Evolutionary conservation across 768 basidiomycete genomes (phyloP), one percentile per base, ranked within the genome.

Genomic region (Cystoderma amianthinum): DNA sequence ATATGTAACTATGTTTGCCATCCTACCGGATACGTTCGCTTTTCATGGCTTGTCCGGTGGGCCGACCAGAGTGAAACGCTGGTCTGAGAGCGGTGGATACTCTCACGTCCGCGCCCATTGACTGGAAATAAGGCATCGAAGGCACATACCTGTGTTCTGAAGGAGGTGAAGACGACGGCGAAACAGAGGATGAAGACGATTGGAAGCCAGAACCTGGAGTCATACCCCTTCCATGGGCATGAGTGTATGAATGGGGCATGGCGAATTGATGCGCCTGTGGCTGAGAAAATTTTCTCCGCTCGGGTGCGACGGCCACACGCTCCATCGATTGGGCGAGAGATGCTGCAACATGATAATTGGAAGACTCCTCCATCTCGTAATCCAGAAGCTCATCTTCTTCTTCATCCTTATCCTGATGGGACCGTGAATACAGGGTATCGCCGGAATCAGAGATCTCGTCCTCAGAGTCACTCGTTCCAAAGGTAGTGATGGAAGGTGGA

Each of bases 31-130:
- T n/a, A n/a, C n/a, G n/a, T n/a, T n/a, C n/a, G n/a, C n/a, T n/a
- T n/a, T n/a, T n/a, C n/a, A n/a, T n/a, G n/a, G n/a, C n/a, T n/a
- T n/a, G n/a, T n/a, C n/a, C n/a, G n/a, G n/a, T n/a, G n/a, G n/a
- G n/a, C n/a, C n/a, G n/a, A n/a, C n/a, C n/a, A n/a, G n/a, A n/a
- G n/a, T n/a, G n/a, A n/a, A 63, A 62, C 4, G 57, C 65, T 13
- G 65, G 65, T 19, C 65, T 52, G 28, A 65, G 49, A 11, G 57
- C 60, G 4, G 63, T 67, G 5, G 62, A 63, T 37, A 67, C 65
- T 17, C 55, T 53, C 12, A 54, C 42, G 35, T 62, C 59, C 11
- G 54, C 47, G 12, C 56, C 47, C n/a, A n/a, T n/a, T n/a, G 56
- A 61, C 37, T 51, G 58, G 18, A 57, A 42, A 39, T 58, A 62